Evolutionary conservation across 306 rosid genomes (phyloP), one percentile per base, ranked within the genome.

Genomic region (Fragaria iinumae): DNA sequence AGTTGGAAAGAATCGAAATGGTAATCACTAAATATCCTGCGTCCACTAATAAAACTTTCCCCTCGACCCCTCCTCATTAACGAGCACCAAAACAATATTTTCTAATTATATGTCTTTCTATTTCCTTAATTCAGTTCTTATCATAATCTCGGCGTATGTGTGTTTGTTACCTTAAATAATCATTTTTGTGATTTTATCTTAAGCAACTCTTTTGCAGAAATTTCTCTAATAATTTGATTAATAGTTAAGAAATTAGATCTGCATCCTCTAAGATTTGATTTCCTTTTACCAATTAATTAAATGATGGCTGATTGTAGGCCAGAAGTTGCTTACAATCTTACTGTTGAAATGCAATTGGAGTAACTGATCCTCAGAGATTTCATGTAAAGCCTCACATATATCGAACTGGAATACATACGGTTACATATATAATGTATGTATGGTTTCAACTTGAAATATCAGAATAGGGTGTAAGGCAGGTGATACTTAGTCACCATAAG

Each of bases 371-470:
- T 55, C 59, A 18, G 11, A 52, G 59, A 52, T 52, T 23, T 56
- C 63, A 56, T 56, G 63, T 56, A 1, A 56, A 56, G 63, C 63
- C 29, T 0, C 8, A 25, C 44, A 7, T 41, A 43, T 43, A n/a
- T 9, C 0, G 1, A 56, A 3, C 25, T 52, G 48, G 34, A n/a
- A 55, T 11, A 10, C 27, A 8, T 23, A 53, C 20, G n/a, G n/a
- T n/a, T n/a, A n/a, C n/a, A n/a, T n/a, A n/a, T n/a, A n/a, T n/a
- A n/a, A n/a, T n/a, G n/a, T n/a, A n/a, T n/a, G n/a, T n/a, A n/a
- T 70, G 65, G 63, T 52, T 71, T 36, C 65, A 72, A 11, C 67
- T 38, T 12, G 52, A 38, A n/a, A 12, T 62, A 29, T 63, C 43
- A n/a, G 17, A 17, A 9, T 29, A 10, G n/a, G 43, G 41, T 2